Base-by-base conservation (phyloP, 805 yeast genomes). In the Monosporozyma yasuniensis region DNA sequence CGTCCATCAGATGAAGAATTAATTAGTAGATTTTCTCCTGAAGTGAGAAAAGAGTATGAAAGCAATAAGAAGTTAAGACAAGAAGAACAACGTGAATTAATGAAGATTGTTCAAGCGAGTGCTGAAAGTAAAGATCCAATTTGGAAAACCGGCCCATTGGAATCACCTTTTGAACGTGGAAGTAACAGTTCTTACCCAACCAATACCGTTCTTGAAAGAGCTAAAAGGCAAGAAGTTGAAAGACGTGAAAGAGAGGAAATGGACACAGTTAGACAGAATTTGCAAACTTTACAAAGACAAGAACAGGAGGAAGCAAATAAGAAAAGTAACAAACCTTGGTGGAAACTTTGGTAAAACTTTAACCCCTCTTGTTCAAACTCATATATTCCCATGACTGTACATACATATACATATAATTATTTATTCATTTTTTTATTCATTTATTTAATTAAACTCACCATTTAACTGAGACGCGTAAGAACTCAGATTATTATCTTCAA, bases 1-100 rank as follows among this genome's bases (percentile, higher is more conserved):
- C 82, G 88, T 0, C 98, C 98, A 2, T 78, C 90, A 1, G 95
- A 87, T 56, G 96, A 88, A 58, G 78, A 90, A 61, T 66, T 90
- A 44, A 75, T 89, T 39, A 79, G 81, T 0, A 67, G 75, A 47
- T 74, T 89, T 55, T 84, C 95, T 6, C 96, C 98, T 1, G 96
- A 90, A 62, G 71, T 89, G 42, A 74, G 87, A 54, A 81, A 80
- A 19, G 83, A 85, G 52, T 87, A 86, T 64, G 89, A 83, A 56
- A 70, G 73, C 48, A 82, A 84, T 59, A 75, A 72, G 55, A 80
- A 71, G 8, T 64, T 84, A 25, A 76, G 91, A 62, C 76, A 76
- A 57, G 71, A 73, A 51, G 95, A 86, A 63, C 91, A 85, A 60
- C 75, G 76, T 54, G 83, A 79, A 59, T 64, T 86, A 54, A 83